Evolutionary conservation across 257 asterid species (phyloP).

Genomic region (Forsythia suspensa): DNA sequence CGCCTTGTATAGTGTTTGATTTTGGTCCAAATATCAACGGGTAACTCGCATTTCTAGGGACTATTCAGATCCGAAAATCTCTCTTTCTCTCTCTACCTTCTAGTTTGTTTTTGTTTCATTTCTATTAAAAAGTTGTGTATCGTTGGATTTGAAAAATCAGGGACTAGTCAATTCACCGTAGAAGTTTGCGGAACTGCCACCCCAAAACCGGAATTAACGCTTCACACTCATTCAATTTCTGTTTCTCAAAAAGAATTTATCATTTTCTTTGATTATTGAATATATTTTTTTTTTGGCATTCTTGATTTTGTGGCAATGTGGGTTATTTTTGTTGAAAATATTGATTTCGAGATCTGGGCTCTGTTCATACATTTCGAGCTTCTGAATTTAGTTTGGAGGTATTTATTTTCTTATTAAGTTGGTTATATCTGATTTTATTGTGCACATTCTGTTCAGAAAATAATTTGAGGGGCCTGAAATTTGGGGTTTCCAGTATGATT

Average conservation of each 20-base stretch:
- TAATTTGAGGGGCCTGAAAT: slow-evolving; percentile 4
- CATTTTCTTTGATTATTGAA: slow-evolving; percentile 8
- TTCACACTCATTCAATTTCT: slow-evolving; percentile 25
- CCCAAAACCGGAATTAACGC: slow-evolving; percentile 18
- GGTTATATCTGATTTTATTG: background rate
- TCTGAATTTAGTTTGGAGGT: slow-evolving; percentile 24
- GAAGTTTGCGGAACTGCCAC: slow-evolving; percentile 27
- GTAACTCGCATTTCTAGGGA: slow-evolving; percentile 40
- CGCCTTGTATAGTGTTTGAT: background rate
- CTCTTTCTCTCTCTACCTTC: slow-evolving; percentile 10
- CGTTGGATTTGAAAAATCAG: slow-evolving; percentile 24
- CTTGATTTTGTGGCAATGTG: slow-evolving; percentile 48
- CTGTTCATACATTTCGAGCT: slow-evolving; percentile 20
- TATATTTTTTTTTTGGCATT: slow-evolving; percentile 12
- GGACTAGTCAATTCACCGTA: slow-evolving; percentile 23
- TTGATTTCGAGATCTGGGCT: slow-evolving; percentile 45
- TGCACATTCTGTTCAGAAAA: slow-evolving; percentile 14
- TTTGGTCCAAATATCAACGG: slow-evolving; percentile 2
- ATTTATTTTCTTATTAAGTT: background rate
- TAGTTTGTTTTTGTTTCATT: background rate
- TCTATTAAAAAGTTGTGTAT: background rate
- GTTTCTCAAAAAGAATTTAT: background rate
- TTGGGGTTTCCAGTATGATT: slow-evolving; percentile 14
- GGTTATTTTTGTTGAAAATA: slow-evolving; percentile 36
- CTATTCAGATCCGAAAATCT: slow-evolving; percentile 50